Evolutionary conservation across 495 filamentous ascomycete species (phyloP).

Genomic region (Neurospora sp.): DNA sequence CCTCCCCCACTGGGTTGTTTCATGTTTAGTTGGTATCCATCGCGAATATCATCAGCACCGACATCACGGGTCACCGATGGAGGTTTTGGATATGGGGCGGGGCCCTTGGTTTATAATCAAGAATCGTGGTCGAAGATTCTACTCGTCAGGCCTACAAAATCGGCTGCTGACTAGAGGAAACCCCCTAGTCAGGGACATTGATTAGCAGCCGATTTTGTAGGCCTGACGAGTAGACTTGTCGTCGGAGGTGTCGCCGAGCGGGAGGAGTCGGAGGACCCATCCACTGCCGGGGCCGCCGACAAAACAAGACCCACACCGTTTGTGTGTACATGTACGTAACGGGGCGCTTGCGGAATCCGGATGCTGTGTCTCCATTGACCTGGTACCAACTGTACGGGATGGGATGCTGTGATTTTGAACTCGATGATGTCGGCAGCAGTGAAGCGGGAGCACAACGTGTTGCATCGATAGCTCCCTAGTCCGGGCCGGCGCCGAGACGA

Average conservation of each 20-base stretch:
- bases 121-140: not conserved
- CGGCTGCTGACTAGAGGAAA: too few species aligned
- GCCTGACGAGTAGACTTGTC: not conserved
- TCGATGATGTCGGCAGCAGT: not conserved
- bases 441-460: not conserved
- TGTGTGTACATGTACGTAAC: not conserved
- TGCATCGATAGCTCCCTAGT: not conserved
- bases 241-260: not conserved
- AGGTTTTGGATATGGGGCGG: not conserved
- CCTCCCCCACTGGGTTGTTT: too few species aligned
- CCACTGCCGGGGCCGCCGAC: too few species aligned
- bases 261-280: not conserved
- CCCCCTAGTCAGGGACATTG: too few species aligned
- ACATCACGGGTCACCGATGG: not conserved
- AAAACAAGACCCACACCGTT: not conserved
- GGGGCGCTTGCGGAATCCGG: not conserved
- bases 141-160: too few species aligned
- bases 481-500: not conserved
- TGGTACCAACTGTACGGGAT: not conserved
- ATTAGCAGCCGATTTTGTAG: too few species aligned
- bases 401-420: not conserved
- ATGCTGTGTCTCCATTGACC: not conserved
- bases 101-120: not conserved
- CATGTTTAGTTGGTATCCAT: too few species aligned
- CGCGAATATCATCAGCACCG: not conserved